Base-by-base conservation (phyloP, 257 asterid genomes). In the Vinca minor region DNA sequence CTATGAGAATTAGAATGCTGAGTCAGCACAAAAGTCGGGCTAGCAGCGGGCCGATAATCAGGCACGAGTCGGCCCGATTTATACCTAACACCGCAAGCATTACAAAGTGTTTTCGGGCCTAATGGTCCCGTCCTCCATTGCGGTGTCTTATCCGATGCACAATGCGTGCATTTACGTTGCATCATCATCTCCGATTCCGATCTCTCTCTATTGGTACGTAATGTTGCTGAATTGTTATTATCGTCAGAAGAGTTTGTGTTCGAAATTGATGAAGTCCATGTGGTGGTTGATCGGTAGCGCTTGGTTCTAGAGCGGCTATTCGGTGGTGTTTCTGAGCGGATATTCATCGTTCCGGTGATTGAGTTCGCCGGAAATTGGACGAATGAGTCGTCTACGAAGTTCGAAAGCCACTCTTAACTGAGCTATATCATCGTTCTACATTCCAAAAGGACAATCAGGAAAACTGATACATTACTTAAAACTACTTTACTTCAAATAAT, bases 121-220 rank as follows among this genome's bases (percentile, higher is more conserved):
- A 83, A 21, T 7, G 96, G 96, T 15, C 96, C 94, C 11, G 91
- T 80, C 71, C 96, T 70, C 96, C 96, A 85, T 70, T 87, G 96
- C 10, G 96, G 96, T 20, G 96, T 87, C 82, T 83, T 87, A 77
- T 85, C 94, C 17, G 94, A 82, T 62, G 85, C 85, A 64, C 91
- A 87, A 73, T 87, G 96, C 72, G 85, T 78, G 86, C 94, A 87
- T 62, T 83, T 73, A 10, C 87, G n/a, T n/a, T n/a, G 87, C 68
- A 70, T 76, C 66, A 76, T 67, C 17, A 42, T 17, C 25, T 56
- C 62, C 52, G 72, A 78, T 66, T 62, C 5, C 17, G 69, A 46
- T 34, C 72, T 48, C 49, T 75, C 87, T 45, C 72, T 57, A 0
- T 65, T 52, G 25, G 50, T 48, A 47, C 14, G 15, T 21, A 36